A percentile compares a stretch with the other conserved stretches of the same genome.
Conservation (phyloP, 768 basidiomycete species). For the Amanita rubescens region DNA sequence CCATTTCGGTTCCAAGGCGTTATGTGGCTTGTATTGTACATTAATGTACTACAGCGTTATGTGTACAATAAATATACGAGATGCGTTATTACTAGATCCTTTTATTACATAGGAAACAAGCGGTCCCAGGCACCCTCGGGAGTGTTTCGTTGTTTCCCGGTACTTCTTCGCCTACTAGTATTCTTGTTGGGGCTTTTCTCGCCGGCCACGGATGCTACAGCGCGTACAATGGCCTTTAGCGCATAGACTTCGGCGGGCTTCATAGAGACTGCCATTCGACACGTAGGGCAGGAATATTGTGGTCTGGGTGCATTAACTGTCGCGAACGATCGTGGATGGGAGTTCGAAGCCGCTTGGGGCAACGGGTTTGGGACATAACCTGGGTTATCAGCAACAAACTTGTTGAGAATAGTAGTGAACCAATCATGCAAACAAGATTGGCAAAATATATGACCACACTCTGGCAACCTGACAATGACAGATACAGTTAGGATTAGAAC, state of each 20-base stretch:
- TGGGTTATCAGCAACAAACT: conserved; percentile 43
- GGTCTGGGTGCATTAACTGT: conserved; percentile 30
- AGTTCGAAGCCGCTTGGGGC: conserved; percentile 10
- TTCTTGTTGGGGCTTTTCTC: conserved; percentile 36
- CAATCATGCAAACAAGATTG: conserved; percentile 50
- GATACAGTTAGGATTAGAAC: neutral
- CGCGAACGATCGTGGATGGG: neutral
- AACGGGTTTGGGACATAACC: conserved; percentile 31
- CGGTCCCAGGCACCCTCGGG: conserved; percentile 34
- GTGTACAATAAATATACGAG: neutral
- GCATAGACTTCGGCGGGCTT: conserved; percentile 55
- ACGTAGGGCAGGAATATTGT: conserved; percentile 61
- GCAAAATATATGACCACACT: conserved; percentile 70
- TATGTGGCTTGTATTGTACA: conserved; percentile 4
- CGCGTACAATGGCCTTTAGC: conserved; percentile 48
- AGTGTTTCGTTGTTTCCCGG: conserved; percentile 15
- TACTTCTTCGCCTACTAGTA: conserved; percentile 8
- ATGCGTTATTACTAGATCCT: conserved; percentile 3
- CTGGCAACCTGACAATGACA: conserved; percentile 37
- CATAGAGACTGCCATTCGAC: conserved; percentile 40
- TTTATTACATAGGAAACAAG: conserved; percentile 31
- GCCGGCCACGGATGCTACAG: conserved; percentile 40
- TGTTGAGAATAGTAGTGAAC: conserved; percentile 40
- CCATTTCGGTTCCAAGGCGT: too few species aligned
- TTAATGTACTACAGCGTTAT: neutral